A percentile compares a stretch with the other conserved stretches of the same genome.
Evolutionary conservation across 768 basidiomycete species (phyloP).

Genomic region (Mycena vitilis): DNA sequence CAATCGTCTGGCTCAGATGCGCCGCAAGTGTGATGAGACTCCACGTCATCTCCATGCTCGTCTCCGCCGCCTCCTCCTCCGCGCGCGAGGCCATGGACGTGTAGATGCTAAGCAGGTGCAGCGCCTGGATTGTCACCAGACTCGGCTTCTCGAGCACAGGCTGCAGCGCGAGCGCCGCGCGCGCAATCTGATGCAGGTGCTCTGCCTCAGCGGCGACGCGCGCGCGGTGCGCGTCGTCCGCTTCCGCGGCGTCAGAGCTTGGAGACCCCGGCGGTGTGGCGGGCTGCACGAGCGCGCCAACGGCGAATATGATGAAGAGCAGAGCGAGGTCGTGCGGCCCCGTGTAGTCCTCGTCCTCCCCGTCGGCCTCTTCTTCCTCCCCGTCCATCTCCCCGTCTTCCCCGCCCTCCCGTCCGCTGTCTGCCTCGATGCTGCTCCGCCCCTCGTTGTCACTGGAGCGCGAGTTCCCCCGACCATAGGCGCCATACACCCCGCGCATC

Average conservation of each 20-base stretch:
- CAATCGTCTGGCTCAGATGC: constrained; percentile 77
- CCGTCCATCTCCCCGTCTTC: constrained; percentile 36
- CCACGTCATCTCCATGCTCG: constrained; percentile 82
- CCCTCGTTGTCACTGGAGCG: no score
- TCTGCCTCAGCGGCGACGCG: constrained; percentile 57
- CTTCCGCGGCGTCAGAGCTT: no score
- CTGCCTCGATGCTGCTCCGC: neutral
- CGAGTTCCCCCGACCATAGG: constrained; percentile 10
- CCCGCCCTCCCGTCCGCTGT: constrained; percentile 2
- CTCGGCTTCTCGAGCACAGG: constrained; percentile 79
- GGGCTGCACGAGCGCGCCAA: constrained; percentile 61
- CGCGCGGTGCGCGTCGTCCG: constrained; percentile 9
- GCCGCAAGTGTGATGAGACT: constrained; percentile 71
- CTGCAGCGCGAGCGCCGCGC: constrained; percentile 74
- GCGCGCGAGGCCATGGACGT: constrained; percentile 63
- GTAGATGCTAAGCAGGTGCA: constrained; percentile 77
- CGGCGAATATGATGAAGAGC: constrained; percentile 62
- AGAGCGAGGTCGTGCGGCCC: constrained; percentile 63
- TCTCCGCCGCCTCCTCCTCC: constrained; percentile 55
- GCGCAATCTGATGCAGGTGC: constrained; percentile 74
- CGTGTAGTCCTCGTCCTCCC: constrained; percentile 50
- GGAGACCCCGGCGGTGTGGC: constrained; percentile 29
- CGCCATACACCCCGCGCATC: constrained; percentile 53
- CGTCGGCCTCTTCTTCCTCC: constrained; percentile 38
- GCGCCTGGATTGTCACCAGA: constrained; percentile 74